Percentiles rank a stretch among this genome's conserved stretches.
Conservation (phyloP, 495 filamentous ascomycete species). For the Penicillium paradoxum region DNA sequence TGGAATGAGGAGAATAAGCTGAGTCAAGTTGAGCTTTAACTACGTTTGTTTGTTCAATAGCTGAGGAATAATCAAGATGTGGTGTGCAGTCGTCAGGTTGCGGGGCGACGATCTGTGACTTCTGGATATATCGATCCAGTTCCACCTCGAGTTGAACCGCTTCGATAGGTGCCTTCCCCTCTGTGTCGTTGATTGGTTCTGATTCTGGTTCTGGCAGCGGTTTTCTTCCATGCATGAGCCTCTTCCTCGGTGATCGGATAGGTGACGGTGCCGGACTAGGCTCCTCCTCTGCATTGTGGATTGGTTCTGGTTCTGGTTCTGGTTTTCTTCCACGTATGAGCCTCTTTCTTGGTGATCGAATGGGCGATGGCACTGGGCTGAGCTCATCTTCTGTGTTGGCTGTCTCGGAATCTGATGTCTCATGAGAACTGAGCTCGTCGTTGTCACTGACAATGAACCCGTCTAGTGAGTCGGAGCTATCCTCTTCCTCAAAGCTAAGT, state of each 20-base stretch:
- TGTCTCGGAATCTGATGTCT: constrained; percentile 22
- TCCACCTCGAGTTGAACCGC: background rate
- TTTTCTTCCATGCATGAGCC: constrained; percentile 34
- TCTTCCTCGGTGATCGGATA: constrained; percentile 22
- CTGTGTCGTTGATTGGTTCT: constrained; percentile 11
- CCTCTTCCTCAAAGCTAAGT: constrained; percentile 8
- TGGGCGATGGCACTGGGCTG: constrained; percentile 23
- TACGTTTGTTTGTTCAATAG: no score
- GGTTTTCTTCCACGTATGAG: constrained; percentile 35
- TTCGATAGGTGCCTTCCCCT: constrained; percentile 12
- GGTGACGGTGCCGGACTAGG: constrained; percentile 26
- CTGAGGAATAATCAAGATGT: no score
- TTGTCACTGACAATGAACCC: constrained; percentile 47
- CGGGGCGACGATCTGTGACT: background rate
- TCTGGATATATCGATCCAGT: background rate
- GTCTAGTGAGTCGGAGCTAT: constrained; percentile 37
- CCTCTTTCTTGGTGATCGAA: constrained; percentile 24
- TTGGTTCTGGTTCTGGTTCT: constrained; percentile 15
- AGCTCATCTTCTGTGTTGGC: constrained; percentile 31
- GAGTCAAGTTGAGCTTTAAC: background rate
- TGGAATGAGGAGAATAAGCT: background rate
- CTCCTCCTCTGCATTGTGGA: constrained; percentile 7
- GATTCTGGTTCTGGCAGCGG: constrained; percentile 19
- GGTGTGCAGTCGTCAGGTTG: background rate
- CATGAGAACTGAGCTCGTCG: constrained; percentile 39